Evolutionary conservation across 2,329 filamentous ascomycete genomes (phyloP), one percentile per base, ranked within the genome.

Genomic region (Sporothrix brunneoviolacea): DNA sequence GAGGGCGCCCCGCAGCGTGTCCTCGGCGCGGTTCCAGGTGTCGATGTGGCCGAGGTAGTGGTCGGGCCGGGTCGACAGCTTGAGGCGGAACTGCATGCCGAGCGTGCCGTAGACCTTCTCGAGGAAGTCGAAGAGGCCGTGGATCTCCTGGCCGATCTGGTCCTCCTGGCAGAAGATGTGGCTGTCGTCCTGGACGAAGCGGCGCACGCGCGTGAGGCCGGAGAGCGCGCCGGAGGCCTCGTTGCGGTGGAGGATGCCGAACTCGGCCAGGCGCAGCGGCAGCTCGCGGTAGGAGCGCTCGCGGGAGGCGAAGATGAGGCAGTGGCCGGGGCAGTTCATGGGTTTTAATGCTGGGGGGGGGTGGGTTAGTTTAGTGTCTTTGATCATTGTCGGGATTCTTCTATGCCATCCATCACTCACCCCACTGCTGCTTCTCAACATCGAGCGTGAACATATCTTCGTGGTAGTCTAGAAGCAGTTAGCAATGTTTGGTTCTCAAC

Each of bases 271-370:
- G 60, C 89, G 82, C 54, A 94, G 77, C 1, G 90, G 89, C 16
- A 95, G 71, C 57, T 95, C 86, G 56, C 84, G 79, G 67, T 91
- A 91, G 58, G 84, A 89, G 54, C 83, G 81, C 51, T 77, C 76
- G 57, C 84, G 79, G 41, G 84, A 84, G 54, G 79, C 83, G 64
- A 94, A 95, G 55, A 95, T 79, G 56, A 95, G 72, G 64, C 88
- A 94, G 66, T 95, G 89, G 3, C 88, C 89, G 0, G 89, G 89
- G 63, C 89, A 95, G 64, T 95, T 95, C 89, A 94, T 94, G 10
- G 88, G 88, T 66, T 93, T 60, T 30, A 60, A 51, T 15, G 52
- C 58, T 57, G 43, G 15, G 13, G 2, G n/a, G 24, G 30, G 39
- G 38, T 30, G 46, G 1, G 30, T 4, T 2, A 16, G 3, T 4